Base-by-base conservation (phyloP, 164 flowering plant species). In the Aristolochia californica region DNA sequence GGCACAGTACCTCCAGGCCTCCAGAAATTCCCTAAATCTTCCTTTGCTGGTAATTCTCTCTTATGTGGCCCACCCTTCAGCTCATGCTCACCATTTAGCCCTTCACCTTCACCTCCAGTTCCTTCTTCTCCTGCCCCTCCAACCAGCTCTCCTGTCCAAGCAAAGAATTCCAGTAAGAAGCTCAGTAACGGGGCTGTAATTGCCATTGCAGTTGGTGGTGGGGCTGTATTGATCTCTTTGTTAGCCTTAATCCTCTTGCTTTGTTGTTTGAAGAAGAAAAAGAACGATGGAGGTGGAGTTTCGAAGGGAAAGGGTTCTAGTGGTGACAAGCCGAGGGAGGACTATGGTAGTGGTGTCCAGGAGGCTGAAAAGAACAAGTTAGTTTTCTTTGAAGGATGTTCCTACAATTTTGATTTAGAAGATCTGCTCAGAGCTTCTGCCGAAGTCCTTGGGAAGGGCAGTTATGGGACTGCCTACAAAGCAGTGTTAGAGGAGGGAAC, bases 381-480 rank as follows among this genome's bases (percentile, higher is more conserved):
- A 44, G 71, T 67, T 16, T 73, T 73, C 66, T 73, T 73, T 24
- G 74, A 70, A 45, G 71, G 73, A 5, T 64, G 67, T 57, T 67
- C 74, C 3, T 70, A 54, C 59, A 67, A 60, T 45, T 73, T 73
- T 27, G 74, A 73, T 27, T 63, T 73, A 18, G 77, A 69, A 49
- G 74, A 73, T 64, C 62, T 73, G 28, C 53, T 73, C 64, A 70
- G 77, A 55, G 77, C 77, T 48, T 73, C 77, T 2, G 77, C 77
- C 0, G 95, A 90, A 81, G 97, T 90, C 53, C 62, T 90, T 64
- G 97, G 97, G 57, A 90, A 87, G 60, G 97, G 97, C 48, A 87
- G 91, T 11, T 83, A 79, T 62, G 97, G 97, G 57, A 87, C 95
- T 4, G 82, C 91, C 0, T 90, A 90, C 60, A 90, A 90, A 74